phyloP scores from a whole-genome alignment of 495 filamentous ascomycete genomes.

The Rhypophila decipiens region DNA sequence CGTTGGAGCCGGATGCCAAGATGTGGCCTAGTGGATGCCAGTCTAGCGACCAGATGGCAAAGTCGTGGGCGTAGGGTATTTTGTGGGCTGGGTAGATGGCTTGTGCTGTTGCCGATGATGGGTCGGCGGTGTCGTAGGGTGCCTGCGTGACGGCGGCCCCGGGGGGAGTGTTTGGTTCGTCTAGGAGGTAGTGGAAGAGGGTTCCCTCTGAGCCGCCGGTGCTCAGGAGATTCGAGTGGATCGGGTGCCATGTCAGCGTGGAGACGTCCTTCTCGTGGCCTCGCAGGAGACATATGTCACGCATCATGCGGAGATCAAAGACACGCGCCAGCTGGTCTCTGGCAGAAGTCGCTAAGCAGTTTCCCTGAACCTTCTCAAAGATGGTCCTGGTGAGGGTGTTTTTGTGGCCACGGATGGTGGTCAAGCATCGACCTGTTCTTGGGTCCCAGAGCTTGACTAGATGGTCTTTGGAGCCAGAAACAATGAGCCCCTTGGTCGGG shows the following conservation, averaged over 20 bases:
- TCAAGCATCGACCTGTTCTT: constrained; percentile 78
- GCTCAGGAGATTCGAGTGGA: constrained; percentile 80
- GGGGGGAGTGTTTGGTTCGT: constrained; percentile 77
- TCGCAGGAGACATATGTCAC: constrained; percentile 83
- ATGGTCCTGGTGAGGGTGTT: constrained; percentile 85
- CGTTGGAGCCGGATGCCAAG: constrained; percentile 96
- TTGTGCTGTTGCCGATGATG: constrained; percentile 69
- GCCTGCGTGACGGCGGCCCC: constrained; percentile 62
- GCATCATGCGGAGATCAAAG: constrained; percentile 97
- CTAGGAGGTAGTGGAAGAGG: constrained; percentile 84
- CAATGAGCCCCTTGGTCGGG: constrained; percentile 86
- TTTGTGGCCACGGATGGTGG: constrained; percentile 94
- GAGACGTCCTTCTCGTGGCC: constrained; percentile 95
- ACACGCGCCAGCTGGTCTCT: constrained; percentile 86
- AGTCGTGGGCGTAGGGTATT: constrained; percentile 80
- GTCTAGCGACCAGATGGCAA: constrained; percentile 92
- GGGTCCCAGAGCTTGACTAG: constrained; percentile 97
- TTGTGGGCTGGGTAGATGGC: constrained; percentile 83
- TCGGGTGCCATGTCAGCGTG: constrained; percentile 87
- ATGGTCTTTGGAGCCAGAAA: constrained; percentile 96
- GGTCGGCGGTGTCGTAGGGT: constrained; percentile 77
- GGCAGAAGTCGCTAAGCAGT: constrained; percentile 83
- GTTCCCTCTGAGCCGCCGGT: constrained; percentile 86
- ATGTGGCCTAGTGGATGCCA: constrained; percentile 97
- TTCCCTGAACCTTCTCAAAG: constrained; percentile 76